A percentile compares a stretch with the other conserved stretches of the same genome.
These are phyloP conservation scores for Quercus mongolica DNA, from an alignment of 306 rosid genomes.

Conservation along the genomic window DNA sequence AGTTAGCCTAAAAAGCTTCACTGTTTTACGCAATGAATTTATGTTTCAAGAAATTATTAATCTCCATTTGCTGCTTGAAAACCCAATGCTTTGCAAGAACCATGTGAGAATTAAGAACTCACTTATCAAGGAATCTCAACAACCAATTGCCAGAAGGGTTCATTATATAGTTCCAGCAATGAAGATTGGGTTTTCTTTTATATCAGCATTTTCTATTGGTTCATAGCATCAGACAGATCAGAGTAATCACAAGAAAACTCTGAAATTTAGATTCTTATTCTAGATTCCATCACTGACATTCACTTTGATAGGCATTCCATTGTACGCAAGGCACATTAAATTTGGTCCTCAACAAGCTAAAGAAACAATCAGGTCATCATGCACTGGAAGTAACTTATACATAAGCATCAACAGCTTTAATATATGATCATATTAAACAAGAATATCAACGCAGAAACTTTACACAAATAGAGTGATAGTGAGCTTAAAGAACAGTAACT, in stretches of 20 bases:
- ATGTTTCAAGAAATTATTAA: too few relatives aligned
- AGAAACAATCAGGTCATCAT: neutral
- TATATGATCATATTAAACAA: constrained; percentile 1
- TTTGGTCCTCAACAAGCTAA: neutral
- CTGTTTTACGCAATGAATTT: too few relatives aligned
- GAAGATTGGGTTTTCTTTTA: neutral
- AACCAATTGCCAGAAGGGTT: neutral
- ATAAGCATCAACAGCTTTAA: constrained; percentile 2
- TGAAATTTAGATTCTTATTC: neutral
- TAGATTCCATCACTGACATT: neutral
- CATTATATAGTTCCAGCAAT: neutral
- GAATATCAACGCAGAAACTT: constrained; percentile 7
- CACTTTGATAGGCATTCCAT: neutral
- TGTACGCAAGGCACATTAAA: neutral
- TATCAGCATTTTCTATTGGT: neutral
- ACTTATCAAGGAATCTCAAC: neutral
- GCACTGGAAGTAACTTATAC: neutral
- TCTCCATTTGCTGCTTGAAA: neutral
- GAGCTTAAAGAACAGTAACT: neutral
- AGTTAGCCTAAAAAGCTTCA: too few relatives aligned
- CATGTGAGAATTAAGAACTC: neutral
- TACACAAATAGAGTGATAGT: constrained; percentile 9
- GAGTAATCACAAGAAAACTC: neutral
- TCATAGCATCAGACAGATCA: neutral
- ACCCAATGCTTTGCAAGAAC: neutral